A percentile compares a stretch with the other conserved stretches of the same genome.
These are phyloP conservation scores for Scedosporium boydii DNA, from an alignment of 2,329 filamentous ascomycete species.

Conservation along the genomic window DNA sequence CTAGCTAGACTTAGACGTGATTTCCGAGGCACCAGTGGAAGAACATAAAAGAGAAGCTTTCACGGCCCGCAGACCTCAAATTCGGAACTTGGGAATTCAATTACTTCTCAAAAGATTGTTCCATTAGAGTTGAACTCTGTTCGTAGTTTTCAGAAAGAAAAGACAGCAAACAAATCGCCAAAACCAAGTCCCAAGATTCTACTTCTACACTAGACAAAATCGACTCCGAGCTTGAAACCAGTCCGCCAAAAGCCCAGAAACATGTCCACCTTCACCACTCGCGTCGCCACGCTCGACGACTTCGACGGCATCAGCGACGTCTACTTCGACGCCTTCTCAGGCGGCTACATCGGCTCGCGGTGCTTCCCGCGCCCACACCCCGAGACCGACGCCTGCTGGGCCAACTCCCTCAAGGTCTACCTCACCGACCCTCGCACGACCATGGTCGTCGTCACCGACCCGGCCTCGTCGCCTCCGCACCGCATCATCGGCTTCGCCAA, in stretches of 20 bases:
- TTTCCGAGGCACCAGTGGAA: not conserved
- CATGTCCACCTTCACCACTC: not conserved
- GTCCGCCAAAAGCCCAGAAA: not conserved
- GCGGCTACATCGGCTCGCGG: constrained; percentile 24
- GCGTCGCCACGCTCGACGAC: constrained; percentile 27
- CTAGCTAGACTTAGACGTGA: not conserved
- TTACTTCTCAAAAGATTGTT: not conserved
- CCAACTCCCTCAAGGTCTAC: constrained; percentile 23
- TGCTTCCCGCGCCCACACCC: constrained; percentile 24
- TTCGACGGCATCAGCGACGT: constrained; percentile 28
- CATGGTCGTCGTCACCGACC: constrained; percentile 29
- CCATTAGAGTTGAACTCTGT: not conserved
- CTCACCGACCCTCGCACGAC: constrained; percentile 27
- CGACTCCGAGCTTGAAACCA: not conserved
- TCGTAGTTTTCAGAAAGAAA: not conserved
- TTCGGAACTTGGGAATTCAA: too few relatives aligned
- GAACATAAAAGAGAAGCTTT: too few relatives aligned
- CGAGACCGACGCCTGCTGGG: constrained; percentile 24
- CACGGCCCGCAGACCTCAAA: too few relatives aligned
- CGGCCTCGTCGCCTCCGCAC: constrained; percentile 7
- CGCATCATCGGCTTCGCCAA: constrained; percentile 5
- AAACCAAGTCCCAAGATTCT: not conserved
- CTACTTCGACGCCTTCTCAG: constrained; percentile 35
- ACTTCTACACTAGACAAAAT: not conserved
- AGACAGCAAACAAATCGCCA: not conserved